These are phyloP conservation scores for Trametes punicea DNA, from an alignment of 768 basidiomycete species.

Conservation along the genomic window DNA sequence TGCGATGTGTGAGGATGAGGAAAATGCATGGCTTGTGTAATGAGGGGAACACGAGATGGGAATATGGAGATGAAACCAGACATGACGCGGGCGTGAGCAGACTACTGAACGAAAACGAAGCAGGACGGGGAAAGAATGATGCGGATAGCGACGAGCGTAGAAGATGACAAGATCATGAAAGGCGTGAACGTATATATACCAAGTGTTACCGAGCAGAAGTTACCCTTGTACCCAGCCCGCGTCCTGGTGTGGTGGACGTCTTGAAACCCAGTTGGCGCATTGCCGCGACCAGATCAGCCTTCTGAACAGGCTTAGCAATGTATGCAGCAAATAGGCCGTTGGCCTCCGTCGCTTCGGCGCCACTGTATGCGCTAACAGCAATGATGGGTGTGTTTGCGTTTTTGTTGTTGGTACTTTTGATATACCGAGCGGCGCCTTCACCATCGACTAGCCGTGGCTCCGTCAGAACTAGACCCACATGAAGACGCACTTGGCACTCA, in stretches of 20 bases:
- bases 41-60: conserved; percentile 18
- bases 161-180: conserved; percentile 5
- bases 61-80: conserved; percentile 13
- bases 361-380: conserved; percentile 86
- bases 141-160: conserved; percentile 17
- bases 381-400: conserved; percentile 92
- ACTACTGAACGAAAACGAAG: conserved; percentile 17
- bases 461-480: neutral
- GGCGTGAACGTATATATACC: conserved; percentile 19
- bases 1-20: conserved; percentile 17
- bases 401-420: conserved; percentile 95
- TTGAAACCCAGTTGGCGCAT: conserved; percentile 91
- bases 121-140: conserved; percentile 14
- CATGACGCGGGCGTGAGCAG: conserved; percentile 23
- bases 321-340: conserved; percentile 76
- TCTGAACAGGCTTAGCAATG: conserved; percentile 86
- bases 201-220: conserved; percentile 19
- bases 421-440: conserved; percentile 94
- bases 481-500: conserved; percentile 41
- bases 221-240: conserved; percentile 19
- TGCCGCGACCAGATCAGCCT: conserved; percentile 72
- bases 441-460: conserved; percentile 68
- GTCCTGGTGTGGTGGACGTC: conserved; percentile 67
- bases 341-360: conserved; percentile 58
- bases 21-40: conserved; percentile 24